phyloP scores from a whole-genome alignment of 129 eudicot genomes.

The Tagetes patula region DNA sequence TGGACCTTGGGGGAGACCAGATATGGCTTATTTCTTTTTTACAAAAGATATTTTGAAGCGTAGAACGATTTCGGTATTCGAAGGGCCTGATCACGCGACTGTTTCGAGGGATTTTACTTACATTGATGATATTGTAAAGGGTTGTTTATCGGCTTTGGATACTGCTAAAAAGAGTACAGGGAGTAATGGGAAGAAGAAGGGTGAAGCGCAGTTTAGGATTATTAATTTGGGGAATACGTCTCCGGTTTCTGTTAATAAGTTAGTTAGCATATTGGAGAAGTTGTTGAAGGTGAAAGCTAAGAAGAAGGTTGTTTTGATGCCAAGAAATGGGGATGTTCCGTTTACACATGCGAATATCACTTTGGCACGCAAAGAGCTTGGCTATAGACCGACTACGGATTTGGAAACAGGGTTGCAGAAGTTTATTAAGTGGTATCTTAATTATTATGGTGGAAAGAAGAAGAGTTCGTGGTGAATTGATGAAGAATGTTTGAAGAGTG shows the following conservation, averaged over 20 bases:
- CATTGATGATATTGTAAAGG: conserved; percentile 72
- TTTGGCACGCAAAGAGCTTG: conserved; percentile 53
- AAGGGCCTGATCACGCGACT: conserved; percentile 54
- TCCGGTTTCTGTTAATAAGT: conserved; percentile 54
- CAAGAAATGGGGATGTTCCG: conserved; percentile 60
- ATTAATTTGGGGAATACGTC: conserved; percentile 67
- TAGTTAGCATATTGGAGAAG: conserved; percentile 60
- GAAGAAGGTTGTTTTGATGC: conserved; percentile 56
- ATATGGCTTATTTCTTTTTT: conserved; percentile 72
- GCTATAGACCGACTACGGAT: conserved; percentile 55
- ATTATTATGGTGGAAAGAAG: conserved; percentile 52
- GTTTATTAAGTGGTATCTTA: conserved; percentile 61
- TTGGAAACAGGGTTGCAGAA: conserved; percentile 60
- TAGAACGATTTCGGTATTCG: conserved; percentile 46
- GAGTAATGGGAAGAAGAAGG: conserved; percentile 61
- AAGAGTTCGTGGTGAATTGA: conserved; percentile 42
- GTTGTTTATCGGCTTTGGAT: conserved; percentile 58
- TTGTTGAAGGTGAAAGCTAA: conserved; percentile 65
- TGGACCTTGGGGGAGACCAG: conserved; percentile 83
- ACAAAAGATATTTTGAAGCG: conserved; percentile 60
- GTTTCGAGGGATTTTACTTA: conserved; percentile 67
- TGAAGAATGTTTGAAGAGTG: neutral
- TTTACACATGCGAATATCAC: conserved; percentile 65
- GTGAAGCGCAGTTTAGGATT: conserved; percentile 59
- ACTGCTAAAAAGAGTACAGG: conserved; percentile 63